These are phyloP conservation scores for Phialocephala subalpina DNA, from an alignment of 2,329 filamentous ascomycete species.

Conservation along the genomic window DNA sequence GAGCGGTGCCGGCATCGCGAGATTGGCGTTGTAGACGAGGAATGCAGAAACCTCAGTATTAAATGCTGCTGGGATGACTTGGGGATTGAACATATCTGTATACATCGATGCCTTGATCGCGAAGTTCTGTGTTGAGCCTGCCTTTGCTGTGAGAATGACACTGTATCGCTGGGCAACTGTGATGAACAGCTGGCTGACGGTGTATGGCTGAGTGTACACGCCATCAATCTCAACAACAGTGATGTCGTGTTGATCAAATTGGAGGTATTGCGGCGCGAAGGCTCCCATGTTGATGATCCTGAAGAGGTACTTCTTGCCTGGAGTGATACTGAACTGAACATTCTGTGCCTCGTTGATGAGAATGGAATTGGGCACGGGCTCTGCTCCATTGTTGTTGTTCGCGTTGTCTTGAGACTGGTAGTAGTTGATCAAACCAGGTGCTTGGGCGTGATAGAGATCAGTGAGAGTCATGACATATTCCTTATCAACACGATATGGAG, in stretches of 20 bases:
- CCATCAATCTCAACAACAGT: constrained; percentile 57
- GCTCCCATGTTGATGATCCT: constrained; percentile 35
- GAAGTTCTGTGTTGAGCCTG: constrained; percentile 44
- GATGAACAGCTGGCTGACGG: constrained; percentile 52
- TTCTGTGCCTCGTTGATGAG: constrained; percentile 30
- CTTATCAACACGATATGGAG: constrained; percentile 52
- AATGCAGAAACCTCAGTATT: constrained; percentile 61
- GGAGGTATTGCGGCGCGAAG: constrained; percentile 27
- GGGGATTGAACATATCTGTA: constrained; percentile 62
- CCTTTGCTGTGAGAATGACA: constrained; percentile 54
- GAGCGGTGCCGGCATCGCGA: constrained; percentile 50
- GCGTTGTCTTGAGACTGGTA: constrained; percentile 46
- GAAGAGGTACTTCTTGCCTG: constrained; percentile 34
- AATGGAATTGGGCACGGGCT: constrained; percentile 29
- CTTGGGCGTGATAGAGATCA: constrained; percentile 63
- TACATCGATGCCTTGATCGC: constrained; percentile 43
- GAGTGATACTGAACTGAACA: constrained; percentile 32
- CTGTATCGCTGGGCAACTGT: constrained; percentile 55
- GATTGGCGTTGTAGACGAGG: constrained; percentile 61
- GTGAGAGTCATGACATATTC: constrained; percentile 62
- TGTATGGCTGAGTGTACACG: constrained; percentile 47
- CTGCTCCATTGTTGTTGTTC: constrained; percentile 22
- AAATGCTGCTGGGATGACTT: constrained; percentile 64
- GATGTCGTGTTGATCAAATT: constrained; percentile 43
- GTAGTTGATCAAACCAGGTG: constrained; percentile 28